These are phyloP conservation scores for Dovyalis caffra DNA, from an alignment of 345 rosid species.

Conservation along the genomic window DNA sequence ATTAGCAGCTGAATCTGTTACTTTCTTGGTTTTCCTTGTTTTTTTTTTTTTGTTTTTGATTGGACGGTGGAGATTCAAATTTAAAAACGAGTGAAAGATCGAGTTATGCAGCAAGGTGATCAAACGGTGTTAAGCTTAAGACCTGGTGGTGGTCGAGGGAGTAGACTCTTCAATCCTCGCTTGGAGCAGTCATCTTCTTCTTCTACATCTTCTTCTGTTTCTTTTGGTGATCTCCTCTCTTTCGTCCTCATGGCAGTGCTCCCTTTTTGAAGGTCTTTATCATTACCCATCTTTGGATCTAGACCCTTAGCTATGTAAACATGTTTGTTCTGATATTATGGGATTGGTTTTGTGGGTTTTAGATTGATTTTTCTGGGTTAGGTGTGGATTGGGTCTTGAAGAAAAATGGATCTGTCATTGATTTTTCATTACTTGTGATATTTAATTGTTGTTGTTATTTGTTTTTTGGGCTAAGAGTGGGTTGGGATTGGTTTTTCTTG, in stretches of 20 bases:
- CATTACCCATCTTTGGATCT: constrained; percentile 45
- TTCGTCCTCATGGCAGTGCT: constrained; percentile 71
- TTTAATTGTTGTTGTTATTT: not conserved
- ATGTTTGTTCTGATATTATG: not conserved
- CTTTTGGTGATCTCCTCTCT: constrained; percentile 71
- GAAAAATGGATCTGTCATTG: constrained; percentile 14
- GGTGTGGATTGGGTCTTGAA: not conserved
- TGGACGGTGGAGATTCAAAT: constrained; percentile 37
- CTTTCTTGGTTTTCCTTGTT: not conserved
- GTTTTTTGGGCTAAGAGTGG: not conserved
- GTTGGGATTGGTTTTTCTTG: not conserved
- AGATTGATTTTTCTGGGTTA: not conserved
- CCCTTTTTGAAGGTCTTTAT: constrained; percentile 38
- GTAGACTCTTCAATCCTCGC: constrained; percentile 63
- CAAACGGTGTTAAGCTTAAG: constrained; percentile 94
- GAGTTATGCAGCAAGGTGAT: constrained; percentile 96
- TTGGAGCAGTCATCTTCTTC: constrained; percentile 47
- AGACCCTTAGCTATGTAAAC: not conserved
- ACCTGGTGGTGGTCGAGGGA: constrained; percentile 99
- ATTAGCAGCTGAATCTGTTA: constrained; percentile 32
- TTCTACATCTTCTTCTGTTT: constrained; percentile 33
- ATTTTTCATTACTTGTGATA: not conserved
- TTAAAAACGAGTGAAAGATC: constrained; percentile 27
- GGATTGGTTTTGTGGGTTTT: not conserved
- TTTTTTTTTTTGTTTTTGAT: constrained; percentile 20